phyloP scores from a whole-genome alignment of 2,329 filamentous ascomycete species.

The Epichloe baconii region DNA sequence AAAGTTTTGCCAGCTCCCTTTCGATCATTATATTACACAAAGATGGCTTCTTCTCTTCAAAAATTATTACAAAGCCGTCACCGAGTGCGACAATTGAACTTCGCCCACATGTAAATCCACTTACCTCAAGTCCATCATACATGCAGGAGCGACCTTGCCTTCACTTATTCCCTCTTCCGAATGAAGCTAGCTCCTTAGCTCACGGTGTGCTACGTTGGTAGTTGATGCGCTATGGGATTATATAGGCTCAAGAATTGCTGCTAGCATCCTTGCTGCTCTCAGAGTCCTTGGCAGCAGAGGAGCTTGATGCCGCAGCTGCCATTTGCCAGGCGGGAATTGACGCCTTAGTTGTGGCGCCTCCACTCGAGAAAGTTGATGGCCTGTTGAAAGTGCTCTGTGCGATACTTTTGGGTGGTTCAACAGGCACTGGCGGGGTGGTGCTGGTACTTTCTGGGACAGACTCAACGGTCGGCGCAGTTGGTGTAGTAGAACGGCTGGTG shows the following conservation, averaged over 20 bases:
- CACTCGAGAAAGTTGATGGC: slow-evolving; percentile 20
- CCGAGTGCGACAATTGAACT: too few relatives aligned
- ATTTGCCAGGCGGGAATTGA: slow-evolving; percentile 73
- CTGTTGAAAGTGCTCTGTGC: slow-evolving; percentile 17
- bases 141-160: neutral
- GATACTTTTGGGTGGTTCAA: slow-evolving; percentile 21
- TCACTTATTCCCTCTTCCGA: neutral
- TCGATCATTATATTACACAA: neutral
- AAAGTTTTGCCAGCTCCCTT: too few relatives aligned
- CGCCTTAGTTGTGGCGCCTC: slow-evolving; percentile 36
- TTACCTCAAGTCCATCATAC: neutral
- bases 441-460: slow-evolving; percentile 13
- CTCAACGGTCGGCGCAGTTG: slow-evolving; percentile 11
- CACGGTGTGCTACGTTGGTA: too few relatives aligned
- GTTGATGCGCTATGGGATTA: neutral
- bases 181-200: neutral
- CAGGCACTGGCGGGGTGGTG: slow-evolving; percentile 11
- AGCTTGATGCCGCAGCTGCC: slow-evolving; percentile 38
- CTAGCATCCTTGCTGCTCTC: slow-evolving; percentile 5
- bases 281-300: slow-evolving; percentile 15
- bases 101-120: too few relatives aligned
- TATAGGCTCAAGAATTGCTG: slow-evolving; percentile 1
- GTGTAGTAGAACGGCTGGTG: neutral
- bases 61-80: too few relatives aligned
- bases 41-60: neutral